Percentiles rank a stretch among this genome's conserved stretches.
Conservation (phyloP, 2,329 filamentous ascomycete species). For the Diaporthe longicolla region DNA sequence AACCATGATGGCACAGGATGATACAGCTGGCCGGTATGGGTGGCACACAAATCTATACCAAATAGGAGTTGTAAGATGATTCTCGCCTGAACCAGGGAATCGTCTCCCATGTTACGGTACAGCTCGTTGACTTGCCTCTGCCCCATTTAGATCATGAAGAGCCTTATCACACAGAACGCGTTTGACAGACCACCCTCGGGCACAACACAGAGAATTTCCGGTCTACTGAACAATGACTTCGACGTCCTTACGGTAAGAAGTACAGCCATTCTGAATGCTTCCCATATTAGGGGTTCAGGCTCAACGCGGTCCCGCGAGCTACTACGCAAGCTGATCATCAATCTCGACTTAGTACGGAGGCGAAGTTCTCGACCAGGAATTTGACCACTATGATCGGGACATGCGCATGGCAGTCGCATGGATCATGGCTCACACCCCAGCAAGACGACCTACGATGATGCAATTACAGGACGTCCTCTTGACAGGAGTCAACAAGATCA, state of each 20-base stretch:
- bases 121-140: neutral
- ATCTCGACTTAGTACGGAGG: slow-evolving; percentile 2
- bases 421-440: neutral
- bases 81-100: too few relatives aligned
- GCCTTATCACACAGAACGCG: neutral
- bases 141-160: neutral
- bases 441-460: slow-evolving; percentile 1
- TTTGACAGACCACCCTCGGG: neutral
- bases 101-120: rapidly evolving
- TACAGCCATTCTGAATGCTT: too few relatives aligned
- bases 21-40: slow-evolving; percentile 4
- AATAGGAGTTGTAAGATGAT: neutral
- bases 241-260: neutral
- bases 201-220: neutral
- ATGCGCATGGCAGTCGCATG: neutral
- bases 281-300: neutral
- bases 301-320: neutral
- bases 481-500: neutral
- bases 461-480: neutral
- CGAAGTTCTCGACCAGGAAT: neutral
- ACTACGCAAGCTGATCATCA: neutral
- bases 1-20: slow-evolving; percentile 3
- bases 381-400: neutral
- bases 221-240: neutral
- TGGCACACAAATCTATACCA: slow-evolving; percentile 8